These are phyloP conservation scores for Phytophthora meadii DNA, from an alignment of 352 stramenopile genomes.

Conservation along the genomic window DNA sequence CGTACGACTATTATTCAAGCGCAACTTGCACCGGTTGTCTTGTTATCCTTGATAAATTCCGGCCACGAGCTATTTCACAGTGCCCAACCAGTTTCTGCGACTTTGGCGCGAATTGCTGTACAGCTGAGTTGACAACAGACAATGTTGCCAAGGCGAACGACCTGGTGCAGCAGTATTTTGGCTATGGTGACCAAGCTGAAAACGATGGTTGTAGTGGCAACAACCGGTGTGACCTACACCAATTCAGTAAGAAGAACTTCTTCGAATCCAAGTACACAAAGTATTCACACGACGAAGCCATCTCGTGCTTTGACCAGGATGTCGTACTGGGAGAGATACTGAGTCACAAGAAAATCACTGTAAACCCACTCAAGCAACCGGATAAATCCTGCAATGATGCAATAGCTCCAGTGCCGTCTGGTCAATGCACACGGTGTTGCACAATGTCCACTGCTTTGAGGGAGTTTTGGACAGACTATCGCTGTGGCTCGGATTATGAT, in stretches of 20 bases:
- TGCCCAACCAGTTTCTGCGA: constrained; percentile 53
- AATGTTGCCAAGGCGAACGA: constrained; percentile 39
- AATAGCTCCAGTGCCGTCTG: constrained; percentile 32
- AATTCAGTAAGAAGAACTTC: constrained; percentile 50
- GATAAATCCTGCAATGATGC: constrained; percentile 23
- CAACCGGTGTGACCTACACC: constrained; percentile 53
- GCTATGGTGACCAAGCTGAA: constrained; percentile 41
- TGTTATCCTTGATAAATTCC: constrained; percentile 53
- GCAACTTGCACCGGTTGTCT: constrained; percentile 59
- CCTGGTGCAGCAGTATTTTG: constrained; percentile 44
- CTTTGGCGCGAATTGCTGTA: constrained; percentile 6
- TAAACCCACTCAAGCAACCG: constrained; percentile 48
- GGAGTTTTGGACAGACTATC: constrained; percentile 71
- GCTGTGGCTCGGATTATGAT: constrained; percentile 58
- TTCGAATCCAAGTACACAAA: constrained; percentile 36
- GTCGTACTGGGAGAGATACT: constrained; percentile 32
- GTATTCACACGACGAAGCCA: constrained; percentile 39
- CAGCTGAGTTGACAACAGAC: constrained; percentile 32
- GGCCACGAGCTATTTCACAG: constrained; percentile 40
- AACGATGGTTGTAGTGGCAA: constrained; percentile 60
- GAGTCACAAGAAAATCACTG: constrained; percentile 20
- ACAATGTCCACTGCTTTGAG: constrained; percentile 50
- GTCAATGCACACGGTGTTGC: constrained; percentile 55
- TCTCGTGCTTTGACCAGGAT: constrained; percentile 24
- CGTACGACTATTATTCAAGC: constrained; percentile 53